Evolutionary conservation across 2,329 filamentous ascomycete genomes (phyloP).

Genomic region (Beauveria rudraprayagi): DNA sequence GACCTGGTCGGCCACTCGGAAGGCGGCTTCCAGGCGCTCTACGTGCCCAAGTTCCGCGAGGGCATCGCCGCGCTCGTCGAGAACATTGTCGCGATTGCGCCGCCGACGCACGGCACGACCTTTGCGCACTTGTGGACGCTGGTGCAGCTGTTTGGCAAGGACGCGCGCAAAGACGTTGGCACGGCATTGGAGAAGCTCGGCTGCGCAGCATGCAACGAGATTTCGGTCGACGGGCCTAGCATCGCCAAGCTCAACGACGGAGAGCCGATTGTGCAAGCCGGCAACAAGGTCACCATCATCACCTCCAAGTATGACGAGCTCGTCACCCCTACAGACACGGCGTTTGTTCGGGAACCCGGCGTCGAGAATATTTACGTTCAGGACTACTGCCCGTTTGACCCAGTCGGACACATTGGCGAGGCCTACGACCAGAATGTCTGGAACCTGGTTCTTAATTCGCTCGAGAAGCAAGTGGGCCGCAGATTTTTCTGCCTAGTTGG

Average conservation of each 20-base stretch:
- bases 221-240: slow-evolving; percentile 10
- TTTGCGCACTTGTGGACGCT: slow-evolving; percentile 14
- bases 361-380: slow-evolving; percentile 15
- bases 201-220: slow-evolving; percentile 15
- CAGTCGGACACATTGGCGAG: slow-evolving; percentile 15
- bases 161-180: neutral
- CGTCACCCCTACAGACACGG: slow-evolving; percentile 11
- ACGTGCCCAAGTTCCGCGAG: slow-evolving; percentile 15
- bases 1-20: slow-evolving; percentile 19
- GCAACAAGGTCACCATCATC: slow-evolving; percentile 15
- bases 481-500: slow-evolving; percentile 9
- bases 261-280: slow-evolving; percentile 12
- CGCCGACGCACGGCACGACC: slow-evolving; percentile 18
- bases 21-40: slow-evolving; percentile 17
- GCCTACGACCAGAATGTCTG: slow-evolving; percentile 14
- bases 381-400: slow-evolving; percentile 15
- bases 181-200: slow-evolving; percentile 12
- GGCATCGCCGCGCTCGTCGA: slow-evolving; percentile 13
- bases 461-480: slow-evolving; percentile 11
- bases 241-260: slow-evolving; percentile 13
- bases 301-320: slow-evolving; percentile 13
- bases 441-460: slow-evolving; percentile 14
- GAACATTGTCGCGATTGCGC: slow-evolving; percentile 15
- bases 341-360: slow-evolving; percentile 12
- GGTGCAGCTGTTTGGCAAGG: neutral